phyloP scores from a whole-genome alignment of 2,329 filamentous ascomycete species.

The Aspergillus candidus region DNA sequence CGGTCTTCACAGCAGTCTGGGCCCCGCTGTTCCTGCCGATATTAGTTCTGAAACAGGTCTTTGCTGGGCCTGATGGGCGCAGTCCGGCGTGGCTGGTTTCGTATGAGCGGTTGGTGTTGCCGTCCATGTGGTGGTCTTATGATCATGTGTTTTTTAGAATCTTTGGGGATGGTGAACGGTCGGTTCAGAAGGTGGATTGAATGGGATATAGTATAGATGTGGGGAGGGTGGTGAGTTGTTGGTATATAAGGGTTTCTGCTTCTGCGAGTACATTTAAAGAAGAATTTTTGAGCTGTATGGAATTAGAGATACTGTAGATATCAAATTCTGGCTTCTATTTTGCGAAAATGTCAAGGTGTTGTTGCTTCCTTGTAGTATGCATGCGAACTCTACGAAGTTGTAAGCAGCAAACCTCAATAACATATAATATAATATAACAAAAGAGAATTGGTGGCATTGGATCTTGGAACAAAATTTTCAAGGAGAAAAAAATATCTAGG shows the following conservation, averaged over 20 bases:
- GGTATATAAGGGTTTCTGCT: not conserved
- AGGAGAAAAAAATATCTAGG: conserved; percentile 37
- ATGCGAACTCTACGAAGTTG: conserved; percentile 1
- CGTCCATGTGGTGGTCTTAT: conserved; percentile 58
- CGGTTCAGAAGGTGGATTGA: conserved; percentile 26
- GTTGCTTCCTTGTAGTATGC: too few species aligned
- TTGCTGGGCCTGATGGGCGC: conserved; percentile 61
- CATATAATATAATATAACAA: conserved; percentile 20
- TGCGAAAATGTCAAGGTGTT: not conserved
- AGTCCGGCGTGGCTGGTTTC: conserved; percentile 61
- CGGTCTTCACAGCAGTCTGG: conserved; percentile 57
- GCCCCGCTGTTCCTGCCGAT: conserved; percentile 54
- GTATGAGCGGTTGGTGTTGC: conserved; percentile 49
- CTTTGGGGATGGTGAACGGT: conserved; percentile 84
- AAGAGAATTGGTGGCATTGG: conserved; percentile 34
- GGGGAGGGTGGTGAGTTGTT: too few species aligned
- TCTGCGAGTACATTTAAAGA: not conserved
- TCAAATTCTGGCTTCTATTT: too few species aligned
- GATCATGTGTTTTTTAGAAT: conserved; percentile 57
- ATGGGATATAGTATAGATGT: conserved; percentile 5
- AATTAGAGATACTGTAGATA: not conserved
- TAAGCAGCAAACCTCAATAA: conserved; percentile 1
- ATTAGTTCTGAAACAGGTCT: conserved; percentile 34
- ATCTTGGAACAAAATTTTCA: conserved; percentile 36
- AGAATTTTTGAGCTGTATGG: not conserved